Conservation (phyloP, 495 filamentous ascomycete species). For the Aeminium ludgeri region DNA sequence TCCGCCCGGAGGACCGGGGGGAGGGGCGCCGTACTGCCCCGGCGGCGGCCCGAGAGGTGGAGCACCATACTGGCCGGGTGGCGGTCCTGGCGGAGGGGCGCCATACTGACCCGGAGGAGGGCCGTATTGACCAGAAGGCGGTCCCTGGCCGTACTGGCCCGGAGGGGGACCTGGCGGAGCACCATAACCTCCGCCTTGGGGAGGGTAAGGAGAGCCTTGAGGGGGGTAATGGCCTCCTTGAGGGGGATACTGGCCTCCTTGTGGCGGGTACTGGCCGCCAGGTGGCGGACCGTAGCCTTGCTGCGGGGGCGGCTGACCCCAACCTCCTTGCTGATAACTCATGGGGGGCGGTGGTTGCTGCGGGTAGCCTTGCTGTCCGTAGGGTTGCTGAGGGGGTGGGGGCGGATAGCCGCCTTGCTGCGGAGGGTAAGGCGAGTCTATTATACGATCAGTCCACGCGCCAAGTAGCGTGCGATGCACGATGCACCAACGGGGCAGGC, state of each 20-base stretch:
- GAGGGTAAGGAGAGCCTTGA: slow-evolving; percentile 24
- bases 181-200: slow-evolving; percentile 16
- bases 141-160: slow-evolving; percentile 5
- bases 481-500: background rate
- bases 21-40: slow-evolving; percentile 10
- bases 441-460: too few species aligned
- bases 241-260: slow-evolving; percentile 9
- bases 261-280: background rate
- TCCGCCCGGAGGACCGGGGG: slow-evolving; percentile 1
- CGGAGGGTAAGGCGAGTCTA: slow-evolving; percentile 12
- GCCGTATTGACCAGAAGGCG: slow-evolving; percentile 5
- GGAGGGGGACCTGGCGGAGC: slow-evolving; percentile 5
- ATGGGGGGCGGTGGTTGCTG: slow-evolving; percentile 1
- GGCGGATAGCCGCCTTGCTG: slow-evolving; percentile 12
- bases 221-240: slow-evolving; percentile 10
- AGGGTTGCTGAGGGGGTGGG: slow-evolving; percentile 5
- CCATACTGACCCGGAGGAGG: slow-evolving; percentile 7
- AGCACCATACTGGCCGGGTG: slow-evolving; percentile 1
- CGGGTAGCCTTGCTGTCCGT: slow-evolving; percentile 5
- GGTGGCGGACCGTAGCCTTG: slow-evolving; percentile 24
- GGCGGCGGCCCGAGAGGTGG: slow-evolving; percentile 3
- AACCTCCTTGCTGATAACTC: slow-evolving; percentile 6
- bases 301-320: slow-evolving; percentile 13
- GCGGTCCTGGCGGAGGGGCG: slow-evolving; percentile 3
- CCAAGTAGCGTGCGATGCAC: too few species aligned